Conservation (phyloP, 257 asterid species). For the Phtheirospermum japonicum region DNA sequence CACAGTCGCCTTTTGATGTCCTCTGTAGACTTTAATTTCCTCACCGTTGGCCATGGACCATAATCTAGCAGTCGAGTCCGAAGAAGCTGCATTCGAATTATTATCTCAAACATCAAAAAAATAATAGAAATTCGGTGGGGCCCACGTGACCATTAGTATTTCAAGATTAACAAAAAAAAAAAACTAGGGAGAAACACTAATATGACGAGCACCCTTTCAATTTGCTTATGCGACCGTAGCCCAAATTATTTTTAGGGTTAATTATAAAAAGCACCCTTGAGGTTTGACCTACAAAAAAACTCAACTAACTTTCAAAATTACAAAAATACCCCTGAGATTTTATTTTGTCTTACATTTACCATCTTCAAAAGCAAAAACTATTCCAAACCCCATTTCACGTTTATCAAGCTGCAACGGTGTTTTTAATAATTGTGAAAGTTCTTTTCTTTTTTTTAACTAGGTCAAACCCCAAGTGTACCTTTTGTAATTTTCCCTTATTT, state of each 20-base stretch:
- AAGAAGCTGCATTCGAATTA: slow-evolving; percentile 88
- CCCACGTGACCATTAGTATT: not conserved
- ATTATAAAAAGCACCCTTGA: not conserved
- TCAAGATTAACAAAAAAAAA: not conserved
- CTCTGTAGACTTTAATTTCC: slow-evolving; percentile 78
- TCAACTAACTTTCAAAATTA: not conserved
- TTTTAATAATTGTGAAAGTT: not conserved
- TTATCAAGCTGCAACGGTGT: no score
- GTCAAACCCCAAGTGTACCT: not conserved
- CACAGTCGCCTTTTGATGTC: slow-evolving; percentile 93
- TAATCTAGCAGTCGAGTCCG: slow-evolving; percentile 85
- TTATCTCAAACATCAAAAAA: slow-evolving; percentile 12
- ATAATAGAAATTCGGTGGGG: not conserved
- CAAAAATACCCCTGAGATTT: not conserved
- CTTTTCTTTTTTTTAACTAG: not conserved
- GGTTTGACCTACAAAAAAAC: not conserved
- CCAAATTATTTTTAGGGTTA: not conserved
- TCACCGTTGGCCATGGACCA: slow-evolving; percentile 84
- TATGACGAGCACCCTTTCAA: not conserved
- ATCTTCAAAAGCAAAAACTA: no score
- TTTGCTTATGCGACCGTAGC: not conserved
- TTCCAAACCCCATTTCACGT: no score
- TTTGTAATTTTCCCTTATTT: not conserved
- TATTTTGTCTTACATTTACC: no score
- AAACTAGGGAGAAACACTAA: not conserved